phyloP scores from a whole-genome alignment of 2,329 filamentous ascomycete genomes.

The Diaporthe nobilis region DNA sequence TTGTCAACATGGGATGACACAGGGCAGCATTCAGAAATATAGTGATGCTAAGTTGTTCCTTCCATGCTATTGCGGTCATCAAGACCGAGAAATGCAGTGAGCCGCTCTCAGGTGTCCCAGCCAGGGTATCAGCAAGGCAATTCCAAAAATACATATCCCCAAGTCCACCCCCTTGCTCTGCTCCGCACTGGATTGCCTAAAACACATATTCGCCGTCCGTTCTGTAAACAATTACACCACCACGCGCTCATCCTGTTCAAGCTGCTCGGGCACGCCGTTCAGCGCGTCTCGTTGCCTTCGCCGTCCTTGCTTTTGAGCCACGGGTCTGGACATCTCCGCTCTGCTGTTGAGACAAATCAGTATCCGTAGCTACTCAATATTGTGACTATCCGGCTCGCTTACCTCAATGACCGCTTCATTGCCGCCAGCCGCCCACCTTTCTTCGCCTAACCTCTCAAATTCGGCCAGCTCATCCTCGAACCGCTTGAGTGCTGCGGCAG shows the following conservation, averaged over 20 bases:
- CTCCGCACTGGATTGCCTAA: too few relatives aligned
- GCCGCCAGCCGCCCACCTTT: neutral
- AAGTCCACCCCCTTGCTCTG: neutral
- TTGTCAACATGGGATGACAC: neutral
- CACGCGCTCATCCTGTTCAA: neutral
- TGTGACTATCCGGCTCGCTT: neutral
- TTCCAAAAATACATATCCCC: neutral
- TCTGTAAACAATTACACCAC: too few relatives aligned
- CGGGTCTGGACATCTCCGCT: neutral
- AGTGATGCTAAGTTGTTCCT: neutral
- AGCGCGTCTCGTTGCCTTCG: slow-evolving; percentile 2
- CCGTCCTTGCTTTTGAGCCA: neutral
- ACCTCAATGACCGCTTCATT: neutral
- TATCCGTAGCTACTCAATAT: neutral
- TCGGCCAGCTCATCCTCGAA: slow-evolving; percentile 26
- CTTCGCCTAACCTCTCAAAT: slow-evolving; percentile 6
- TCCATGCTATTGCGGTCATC: neutral
- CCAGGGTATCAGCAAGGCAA: slow-evolving; percentile 10
- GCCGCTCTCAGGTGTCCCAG: neutral
- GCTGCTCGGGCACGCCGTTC: slow-evolving; percentile 4
- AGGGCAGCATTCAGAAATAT: neutral
- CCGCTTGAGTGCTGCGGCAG: slow-evolving; percentile 4
- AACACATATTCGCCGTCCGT: too few relatives aligned
- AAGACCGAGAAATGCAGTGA: too few relatives aligned
- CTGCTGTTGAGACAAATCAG: neutral